Conservation (phyloP, 495 filamentous ascomycete species). For the Tetracladium setigerum region DNA sequence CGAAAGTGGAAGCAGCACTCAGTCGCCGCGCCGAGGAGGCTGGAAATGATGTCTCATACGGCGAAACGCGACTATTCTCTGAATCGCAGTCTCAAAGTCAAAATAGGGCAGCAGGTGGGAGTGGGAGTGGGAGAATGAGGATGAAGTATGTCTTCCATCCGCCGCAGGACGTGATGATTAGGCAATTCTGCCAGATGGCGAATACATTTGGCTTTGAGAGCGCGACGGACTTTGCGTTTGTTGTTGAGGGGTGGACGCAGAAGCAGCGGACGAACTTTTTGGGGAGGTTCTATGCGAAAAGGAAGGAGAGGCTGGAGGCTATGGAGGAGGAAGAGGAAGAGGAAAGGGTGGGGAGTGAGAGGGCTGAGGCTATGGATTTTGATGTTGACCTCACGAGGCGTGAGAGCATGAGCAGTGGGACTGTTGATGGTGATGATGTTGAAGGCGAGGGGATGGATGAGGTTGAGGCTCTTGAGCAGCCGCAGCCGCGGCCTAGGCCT, state of each 20-base stretch:
- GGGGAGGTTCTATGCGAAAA: conserved; percentile 66
- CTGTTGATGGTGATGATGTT: too few species aligned
- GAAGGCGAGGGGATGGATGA: too few species aligned
- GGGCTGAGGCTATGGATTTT: too few species aligned
- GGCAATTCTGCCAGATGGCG: conserved; percentile 92
- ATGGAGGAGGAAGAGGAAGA: conserved; percentile 10
- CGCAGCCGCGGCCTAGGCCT: too few species aligned
- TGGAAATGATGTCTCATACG: conserved; percentile 38
- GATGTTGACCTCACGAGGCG: too few species aligned
- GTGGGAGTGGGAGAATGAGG: conserved; percentile 2
- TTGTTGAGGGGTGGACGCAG: conserved; percentile 91
- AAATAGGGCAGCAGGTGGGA: background rate
- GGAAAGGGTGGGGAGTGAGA: background rate
- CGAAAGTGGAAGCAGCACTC: conserved; percentile 72
- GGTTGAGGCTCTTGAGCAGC: too few species aligned
- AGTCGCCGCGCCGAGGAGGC: conserved; percentile 66
- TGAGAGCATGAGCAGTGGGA: too few species aligned
- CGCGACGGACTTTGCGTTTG: conserved; percentile 81
- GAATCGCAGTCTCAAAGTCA: conserved; percentile 24
- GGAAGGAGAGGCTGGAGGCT: conserved; percentile 31
- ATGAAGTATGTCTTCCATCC: conserved; percentile 68
- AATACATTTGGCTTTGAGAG: conserved; percentile 65
- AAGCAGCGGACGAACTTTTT: conserved; percentile 72
- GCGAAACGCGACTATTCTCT: conserved; percentile 43
- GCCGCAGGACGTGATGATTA: conserved; percentile 59